phyloP scores from a whole-genome alignment of 2,329 filamentous ascomycete genomes.

The Blastomyces parvus region DNA sequence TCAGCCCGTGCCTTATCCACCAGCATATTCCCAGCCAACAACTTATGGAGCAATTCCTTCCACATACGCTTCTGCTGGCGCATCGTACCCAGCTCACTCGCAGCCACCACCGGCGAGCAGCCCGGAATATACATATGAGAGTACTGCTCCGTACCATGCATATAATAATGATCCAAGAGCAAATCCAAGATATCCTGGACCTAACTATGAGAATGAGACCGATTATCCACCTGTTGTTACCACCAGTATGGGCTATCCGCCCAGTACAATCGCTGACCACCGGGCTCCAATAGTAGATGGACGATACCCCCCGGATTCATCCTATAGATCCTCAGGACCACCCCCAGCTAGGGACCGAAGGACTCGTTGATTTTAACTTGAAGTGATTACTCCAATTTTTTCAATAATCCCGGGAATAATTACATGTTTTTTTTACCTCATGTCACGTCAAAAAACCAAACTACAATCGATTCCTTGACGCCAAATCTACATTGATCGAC shows the following conservation, averaged over 20 bases:
- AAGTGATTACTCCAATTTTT: neutral
- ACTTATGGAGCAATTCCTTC: slow-evolving; percentile 26
- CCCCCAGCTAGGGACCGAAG: slow-evolving; percentile 29
- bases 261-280: slow-evolving; percentile 33
- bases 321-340: slow-evolving; percentile 27
- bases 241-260: slow-evolving; percentile 33
- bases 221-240: slow-evolving; percentile 35
- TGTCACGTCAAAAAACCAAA: neutral
- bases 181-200: slow-evolving; percentile 35
- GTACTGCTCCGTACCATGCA: slow-evolving; percentile 25
- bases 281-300: slow-evolving; percentile 35
- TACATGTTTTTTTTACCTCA: neutral
- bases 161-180: slow-evolving; percentile 23
- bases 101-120: slow-evolving; percentile 32
- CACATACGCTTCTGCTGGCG: slow-evolving; percentile 28
- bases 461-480: neutral
- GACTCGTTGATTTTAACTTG: slow-evolving; percentile 21
- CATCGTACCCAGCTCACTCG: slow-evolving; percentile 26
- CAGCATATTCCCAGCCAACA: neutral
- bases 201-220: slow-evolving; percentile 34
- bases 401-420: neutral
- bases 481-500: neutral
- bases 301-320: slow-evolving; percentile 35
- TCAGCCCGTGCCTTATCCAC: neutral
- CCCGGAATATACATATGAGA: slow-evolving; percentile 28